Conservation (phyloP, 148 eudicot species). For the Arctostaphylos glauca region DNA sequence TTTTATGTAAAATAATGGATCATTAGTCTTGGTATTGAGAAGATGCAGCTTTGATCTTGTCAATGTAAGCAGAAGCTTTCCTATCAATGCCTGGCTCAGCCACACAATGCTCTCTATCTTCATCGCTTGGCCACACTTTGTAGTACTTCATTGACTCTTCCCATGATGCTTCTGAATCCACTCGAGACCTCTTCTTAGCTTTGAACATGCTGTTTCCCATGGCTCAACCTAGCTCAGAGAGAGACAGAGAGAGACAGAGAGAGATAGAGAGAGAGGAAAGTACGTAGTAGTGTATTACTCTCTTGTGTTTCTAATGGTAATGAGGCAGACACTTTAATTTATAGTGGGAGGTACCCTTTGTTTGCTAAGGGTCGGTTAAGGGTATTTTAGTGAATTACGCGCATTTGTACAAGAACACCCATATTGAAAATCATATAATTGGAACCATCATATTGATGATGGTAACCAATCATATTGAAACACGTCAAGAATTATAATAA, state of each 20-base stretch:
- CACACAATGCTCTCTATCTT: constrained; percentile 20
- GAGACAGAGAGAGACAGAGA: background rate
- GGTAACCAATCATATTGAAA: too few relatives aligned
- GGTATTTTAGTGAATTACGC: background rate
- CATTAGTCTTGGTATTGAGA: background rate
- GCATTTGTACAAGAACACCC: background rate
- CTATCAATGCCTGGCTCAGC: constrained; percentile 31
- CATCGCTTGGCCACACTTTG: constrained; percentile 29
- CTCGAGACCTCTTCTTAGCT: background rate
- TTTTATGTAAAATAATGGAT: too few relatives aligned
- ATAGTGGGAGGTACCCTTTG: background rate
- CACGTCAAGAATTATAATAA: too few relatives aligned
- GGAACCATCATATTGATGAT: too few relatives aligned
- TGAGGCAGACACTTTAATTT: background rate
- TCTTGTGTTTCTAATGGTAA: background rate
- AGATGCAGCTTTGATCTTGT: background rate
- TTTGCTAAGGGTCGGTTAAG: background rate
- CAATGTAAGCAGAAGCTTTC: constrained; percentile 31
- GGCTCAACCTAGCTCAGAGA: background rate
- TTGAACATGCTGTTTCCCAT: background rate
- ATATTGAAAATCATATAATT: too few relatives aligned
- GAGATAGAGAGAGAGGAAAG: background rate
- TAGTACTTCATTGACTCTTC: constrained; percentile 13
- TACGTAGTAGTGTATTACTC: background rate
- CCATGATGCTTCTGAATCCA: background rate